Evolutionary conservation across 257 asterid genomes (phyloP), one percentile per base, ranked within the genome.

Genomic region (Nemophila menziesii): DNA sequence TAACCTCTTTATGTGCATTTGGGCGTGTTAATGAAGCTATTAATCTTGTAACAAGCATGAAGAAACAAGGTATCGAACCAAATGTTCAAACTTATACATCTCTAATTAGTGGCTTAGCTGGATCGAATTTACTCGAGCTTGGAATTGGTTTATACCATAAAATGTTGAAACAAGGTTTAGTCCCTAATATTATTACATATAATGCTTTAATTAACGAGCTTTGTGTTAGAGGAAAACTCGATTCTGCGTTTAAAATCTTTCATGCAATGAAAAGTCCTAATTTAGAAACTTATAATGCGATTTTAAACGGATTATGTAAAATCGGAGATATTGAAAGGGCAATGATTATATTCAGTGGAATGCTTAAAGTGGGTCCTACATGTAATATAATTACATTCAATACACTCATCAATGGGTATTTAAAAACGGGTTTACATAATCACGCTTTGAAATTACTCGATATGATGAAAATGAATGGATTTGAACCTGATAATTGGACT

Each of bases 71-170:
- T n/a, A 61, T 60, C 20, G 49, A 42, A 36, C 97, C 89, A 23
- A 87, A 79, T 63, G 70, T 66, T 56, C 92, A 71, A 59, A 82
- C 92, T 16, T 87, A 87, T 70, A 82, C 97, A 12, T 75, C 95
- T 29, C 70, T 87, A 42, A 73, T 87, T 23, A 66, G 80, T 62
- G 93, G 95, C 46, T 63, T 82, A 56, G 85, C 86, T 20, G 74
- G 69, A 47, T 73, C 61, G 4, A 60, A 67, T 54, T 78, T 55
- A 49, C 65, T 67, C 51, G 82, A 87, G 69, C 69, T 87, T 24
- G 87, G 85, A 17, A 47, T 71, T 45, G 97, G 95, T 16, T 71
- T 87, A 70, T 87, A 79, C 72, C 87, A 87, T 67, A 75, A 65
- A 75, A 87, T 87, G 89, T 51, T 80, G 45, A 73, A 70, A 44